Percentiles rank a stretch among this genome's conserved stretches.
phyloP scores from a whole-genome alignment of 2,329 filamentous ascomycete genomes.

The Lasiodiplodia theobromae region DNA sequence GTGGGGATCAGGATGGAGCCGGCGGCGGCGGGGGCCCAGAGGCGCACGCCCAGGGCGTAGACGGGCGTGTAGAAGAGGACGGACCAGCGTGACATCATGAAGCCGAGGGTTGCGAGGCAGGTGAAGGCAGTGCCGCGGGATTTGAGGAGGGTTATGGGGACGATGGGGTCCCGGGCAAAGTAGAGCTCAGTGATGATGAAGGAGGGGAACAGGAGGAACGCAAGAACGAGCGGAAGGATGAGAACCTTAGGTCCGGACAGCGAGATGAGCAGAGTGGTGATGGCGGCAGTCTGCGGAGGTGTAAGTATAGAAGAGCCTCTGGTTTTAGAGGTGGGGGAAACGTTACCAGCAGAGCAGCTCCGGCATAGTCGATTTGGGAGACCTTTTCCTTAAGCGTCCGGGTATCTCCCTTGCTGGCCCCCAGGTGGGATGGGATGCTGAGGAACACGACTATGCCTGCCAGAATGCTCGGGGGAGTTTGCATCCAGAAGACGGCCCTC shows the following conservation, averaged over 20 bases:
- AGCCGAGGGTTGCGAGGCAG: conserved; percentile 75
- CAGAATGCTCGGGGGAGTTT: conserved; percentile 69
- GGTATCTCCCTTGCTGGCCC: conserved; percentile 46
- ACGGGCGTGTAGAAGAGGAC: conserved; percentile 83
- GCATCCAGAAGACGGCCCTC: conserved; percentile 76
- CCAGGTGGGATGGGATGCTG: conserved; percentile 64
- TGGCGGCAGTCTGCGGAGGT: conserved; percentile 62
- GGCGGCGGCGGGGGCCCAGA: conserved; percentile 72
- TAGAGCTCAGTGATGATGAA: conserved; percentile 70
- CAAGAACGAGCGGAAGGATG: conserved; percentile 65
- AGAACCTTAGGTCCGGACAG: conserved; percentile 70
- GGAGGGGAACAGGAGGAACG: conserved; percentile 62
- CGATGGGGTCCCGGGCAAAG: conserved; percentile 72
- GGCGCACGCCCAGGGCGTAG: conserved; percentile 78
- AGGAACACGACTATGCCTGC: conserved; percentile 69
- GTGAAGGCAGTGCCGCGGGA: conserved; percentile 75
- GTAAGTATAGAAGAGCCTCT: not conserved
- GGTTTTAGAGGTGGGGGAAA: not conserved
- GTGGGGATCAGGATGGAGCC: conserved; percentile 82
- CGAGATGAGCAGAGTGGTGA: conserved; percentile 75
- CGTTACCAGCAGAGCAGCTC: conserved; percentile 66
- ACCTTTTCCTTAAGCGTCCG: conserved; percentile 61
- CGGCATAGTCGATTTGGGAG: conserved; percentile 75
- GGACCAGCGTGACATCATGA: conserved; percentile 83
- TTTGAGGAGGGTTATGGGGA: conserved; percentile 73